A percentile compares a stretch with the other conserved stretches of the same genome.
Evolutionary conservation across 169 alveolate genomes (phyloP).

Genomic region (Plasmodium gonderi): DNA sequence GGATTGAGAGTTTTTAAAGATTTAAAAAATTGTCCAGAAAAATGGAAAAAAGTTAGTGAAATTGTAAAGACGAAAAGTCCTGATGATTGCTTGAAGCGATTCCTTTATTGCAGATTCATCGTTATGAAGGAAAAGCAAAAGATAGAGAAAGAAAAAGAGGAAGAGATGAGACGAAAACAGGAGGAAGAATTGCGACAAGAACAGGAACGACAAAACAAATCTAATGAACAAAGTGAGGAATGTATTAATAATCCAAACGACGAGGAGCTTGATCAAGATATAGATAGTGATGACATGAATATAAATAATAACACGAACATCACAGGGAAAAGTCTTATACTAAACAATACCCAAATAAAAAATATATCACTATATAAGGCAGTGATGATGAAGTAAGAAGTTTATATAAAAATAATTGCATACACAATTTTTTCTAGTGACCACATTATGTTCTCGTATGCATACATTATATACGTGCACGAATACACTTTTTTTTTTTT

Average conservation of each 20-base stretch:
- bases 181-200: not conserved
- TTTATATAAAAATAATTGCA: not conserved
- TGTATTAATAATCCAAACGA: not conserved
- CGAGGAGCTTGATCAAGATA: conserved; percentile 53
- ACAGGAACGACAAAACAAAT: not conserved
- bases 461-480: too few relatives aligned
- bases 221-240: not conserved
- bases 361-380: conserved; percentile 62
- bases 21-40: conserved; percentile 67
- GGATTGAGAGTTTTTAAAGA: conserved; percentile 45
- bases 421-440: too few relatives aligned
- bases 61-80: conserved; percentile 48
- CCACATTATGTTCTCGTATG: too few relatives aligned
- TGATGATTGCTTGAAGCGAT: conserved; percentile 66
- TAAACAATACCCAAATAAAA: conserved; percentile 27
- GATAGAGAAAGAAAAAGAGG: conserved; percentile 3
- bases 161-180: not conserved
- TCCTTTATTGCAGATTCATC: conserved; percentile 55
- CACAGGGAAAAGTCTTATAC: conserved; percentile 37
- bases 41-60: conserved; percentile 63
- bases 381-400: conserved; percentile 35
- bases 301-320: conserved; percentile 49
- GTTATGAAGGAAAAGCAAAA: conserved; percentile 59
- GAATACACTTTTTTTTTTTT: too few relatives aligned
- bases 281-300: conserved; percentile 69